A percentile compares a stretch with the other conserved stretches of the same genome.
Evolutionary conservation across 2,329 filamentous ascomycete genomes (phyloP).

Genomic region (Pestalotiopsis fici): DNA sequence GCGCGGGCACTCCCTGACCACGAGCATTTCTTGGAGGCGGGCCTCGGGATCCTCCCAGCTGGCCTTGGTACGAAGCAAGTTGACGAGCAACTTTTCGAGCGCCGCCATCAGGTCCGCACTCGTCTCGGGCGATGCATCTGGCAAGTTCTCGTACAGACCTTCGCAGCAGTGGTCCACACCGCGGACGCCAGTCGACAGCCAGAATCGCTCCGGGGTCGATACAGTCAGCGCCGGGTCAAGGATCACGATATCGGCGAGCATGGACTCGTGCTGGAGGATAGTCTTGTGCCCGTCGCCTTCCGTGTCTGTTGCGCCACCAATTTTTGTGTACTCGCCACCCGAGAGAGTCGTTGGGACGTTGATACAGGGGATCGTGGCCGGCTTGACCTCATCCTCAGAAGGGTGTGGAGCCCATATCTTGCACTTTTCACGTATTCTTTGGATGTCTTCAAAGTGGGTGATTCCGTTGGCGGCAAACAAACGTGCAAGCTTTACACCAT

Average conservation of each 20-base stretch:
- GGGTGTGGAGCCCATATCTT: not conserved
- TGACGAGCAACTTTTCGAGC: conserved; percentile 13
- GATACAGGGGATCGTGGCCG: conserved; percentile 33
- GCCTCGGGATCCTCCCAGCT: conserved; percentile 19
- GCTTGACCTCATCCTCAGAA: conserved; percentile 12
- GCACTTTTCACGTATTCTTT: conserved; percentile 15
- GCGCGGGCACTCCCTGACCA: conserved; percentile 1
- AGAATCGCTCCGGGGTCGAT: conserved; percentile 21
- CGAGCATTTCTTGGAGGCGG: conserved; percentile 17
- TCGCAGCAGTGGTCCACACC: conserved; percentile 22
- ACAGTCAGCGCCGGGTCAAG: conserved; percentile 19
- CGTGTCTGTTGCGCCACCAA: conserved; percentile 39
- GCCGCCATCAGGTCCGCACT: conserved; percentile 1
- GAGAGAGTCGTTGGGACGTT: conserved; percentile 41
- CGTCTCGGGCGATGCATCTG: conserved; percentile 2
- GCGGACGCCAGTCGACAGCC: conserved; percentile 21
- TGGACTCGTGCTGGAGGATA: conserved; percentile 17
- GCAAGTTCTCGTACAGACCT: conserved; percentile 11
- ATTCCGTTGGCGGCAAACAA: conserved; percentile 19
- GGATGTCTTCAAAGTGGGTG: conserved; percentile 9
- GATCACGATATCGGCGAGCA: conserved; percentile 17
- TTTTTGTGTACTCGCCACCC: conserved; percentile 38
- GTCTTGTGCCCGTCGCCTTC: conserved; percentile 16
- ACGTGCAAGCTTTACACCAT: conserved; percentile 30
- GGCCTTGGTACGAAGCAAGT: conserved; percentile 15